phyloP scores from a whole-genome alignment of 371 early-diverging fungal genomes.

The Mortierella sp. region DNA sequence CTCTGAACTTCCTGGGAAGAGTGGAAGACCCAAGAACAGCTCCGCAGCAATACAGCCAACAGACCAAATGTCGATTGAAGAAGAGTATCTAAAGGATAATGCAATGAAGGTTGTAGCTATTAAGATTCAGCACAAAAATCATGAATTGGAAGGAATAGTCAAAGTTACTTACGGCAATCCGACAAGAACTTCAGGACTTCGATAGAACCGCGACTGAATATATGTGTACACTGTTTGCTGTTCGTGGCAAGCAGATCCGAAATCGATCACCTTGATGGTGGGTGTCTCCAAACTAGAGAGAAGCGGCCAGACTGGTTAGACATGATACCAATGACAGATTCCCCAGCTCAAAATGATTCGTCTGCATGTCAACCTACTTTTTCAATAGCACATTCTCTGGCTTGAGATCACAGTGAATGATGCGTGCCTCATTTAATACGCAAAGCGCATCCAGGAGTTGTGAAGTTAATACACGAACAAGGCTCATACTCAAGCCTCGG shows the following conservation, averaged over 20 bases:
- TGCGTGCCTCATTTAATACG: slow-evolving; percentile 80
- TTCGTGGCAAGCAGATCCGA: slow-evolving; percentile 95
- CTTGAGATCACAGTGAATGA: slow-evolving; percentile 99
- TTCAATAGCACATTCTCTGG: slow-evolving; percentile 97
- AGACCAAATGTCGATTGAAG: slow-evolving; percentile 99
- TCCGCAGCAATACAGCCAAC: slow-evolving; percentile 99
- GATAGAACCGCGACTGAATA: slow-evolving; percentile 97
- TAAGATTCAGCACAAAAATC: not conserved
- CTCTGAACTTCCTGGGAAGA: slow-evolving; percentile 95
- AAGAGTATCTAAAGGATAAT: slow-evolving; percentile 70
- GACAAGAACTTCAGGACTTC: slow-evolving; percentile 97
- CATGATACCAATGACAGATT: too few species aligned
- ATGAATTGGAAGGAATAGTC: too few species aligned
- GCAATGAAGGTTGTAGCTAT: too few species aligned
- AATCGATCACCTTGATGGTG: slow-evolving; percentile 97
- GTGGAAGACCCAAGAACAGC: slow-evolving; percentile 88
- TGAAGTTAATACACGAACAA: slow-evolving; percentile 84
- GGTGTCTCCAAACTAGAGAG: slow-evolving; percentile 70
- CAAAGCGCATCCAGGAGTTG: slow-evolving; percentile 92
- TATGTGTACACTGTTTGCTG: slow-evolving; percentile 89
- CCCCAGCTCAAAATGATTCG: not conserved
- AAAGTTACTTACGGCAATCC: slow-evolving; percentile 75
- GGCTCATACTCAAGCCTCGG: slow-evolving; percentile 84
- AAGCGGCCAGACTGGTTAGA: not conserved
- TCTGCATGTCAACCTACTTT: slow-evolving; percentile 60